Evolutionary conservation across 2,329 filamentous ascomycete species (phyloP).

Genomic region (Teratosphaeria gauchensis): DNA sequence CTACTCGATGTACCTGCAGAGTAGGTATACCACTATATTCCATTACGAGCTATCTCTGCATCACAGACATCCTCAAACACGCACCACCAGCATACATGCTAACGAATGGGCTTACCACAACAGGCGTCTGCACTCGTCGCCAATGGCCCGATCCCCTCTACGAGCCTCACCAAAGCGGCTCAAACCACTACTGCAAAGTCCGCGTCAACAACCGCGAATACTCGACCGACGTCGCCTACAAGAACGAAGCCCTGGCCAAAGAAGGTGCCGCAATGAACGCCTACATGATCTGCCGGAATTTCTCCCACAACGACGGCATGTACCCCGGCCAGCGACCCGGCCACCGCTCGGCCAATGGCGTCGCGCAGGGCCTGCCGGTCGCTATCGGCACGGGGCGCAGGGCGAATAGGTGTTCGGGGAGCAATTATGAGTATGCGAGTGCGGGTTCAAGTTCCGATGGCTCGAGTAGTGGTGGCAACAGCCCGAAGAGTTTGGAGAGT

Average conservation of each 20-base stretch:
- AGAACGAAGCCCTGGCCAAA: conserved; percentile 71
- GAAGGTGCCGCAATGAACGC: conserved; percentile 93
- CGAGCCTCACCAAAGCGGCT: conserved; percentile 64
- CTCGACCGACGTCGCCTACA: conserved; percentile 78
- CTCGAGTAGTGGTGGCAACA: conserved; percentile 43
- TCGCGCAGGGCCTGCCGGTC: conserved; percentile 53
- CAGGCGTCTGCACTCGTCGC: conserved; percentile 88
- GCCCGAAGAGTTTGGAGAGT: conserved; percentile 40
- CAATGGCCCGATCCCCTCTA: conserved; percentile 89
- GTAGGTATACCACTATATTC: conserved; percentile 27
- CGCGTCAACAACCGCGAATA: conserved; percentile 96
- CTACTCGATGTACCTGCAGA: conserved; percentile 47
- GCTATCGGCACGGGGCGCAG: conserved; percentile 53
- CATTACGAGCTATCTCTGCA: conserved; percentile 6
- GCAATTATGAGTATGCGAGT: conserved; percentile 33
- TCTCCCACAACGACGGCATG: conserved; percentile 95
- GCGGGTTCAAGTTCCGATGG: conserved; percentile 13
- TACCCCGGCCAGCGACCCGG: conserved; percentile 48
- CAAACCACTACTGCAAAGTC: conserved; percentile 80
- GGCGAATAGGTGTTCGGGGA: conserved; percentile 29
- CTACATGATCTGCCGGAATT: conserved; percentile 96
- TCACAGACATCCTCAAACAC: background rate
- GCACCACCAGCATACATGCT: background rate
- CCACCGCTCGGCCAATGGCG: conserved; percentile 31
- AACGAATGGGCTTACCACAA: background rate